Evolutionary conservation across 768 basidiomycete genomes (phyloP).

Genomic region (Daedaleopsis sinensis): DNA sequence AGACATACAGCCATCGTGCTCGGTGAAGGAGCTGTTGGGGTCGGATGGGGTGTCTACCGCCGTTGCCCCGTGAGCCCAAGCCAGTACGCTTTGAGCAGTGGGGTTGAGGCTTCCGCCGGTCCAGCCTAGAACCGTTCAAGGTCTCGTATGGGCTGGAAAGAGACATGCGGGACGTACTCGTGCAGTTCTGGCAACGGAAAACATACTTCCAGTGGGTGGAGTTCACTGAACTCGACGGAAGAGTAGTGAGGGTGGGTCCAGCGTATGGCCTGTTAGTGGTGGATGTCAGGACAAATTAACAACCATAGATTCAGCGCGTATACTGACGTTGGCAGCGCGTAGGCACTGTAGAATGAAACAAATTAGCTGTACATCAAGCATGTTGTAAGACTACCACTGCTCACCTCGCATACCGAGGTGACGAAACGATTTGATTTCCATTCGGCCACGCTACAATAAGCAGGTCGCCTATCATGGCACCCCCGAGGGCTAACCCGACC

Average conservation of each 20-base stretch:
- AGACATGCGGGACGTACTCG: slow-evolving; percentile 40
- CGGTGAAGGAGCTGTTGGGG: slow-evolving; percentile 51
- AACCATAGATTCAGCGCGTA: not conserved
- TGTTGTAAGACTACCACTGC: slow-evolving; percentile 21
- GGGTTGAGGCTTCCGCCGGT: slow-evolving; percentile 40
- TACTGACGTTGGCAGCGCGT: slow-evolving; percentile 52
- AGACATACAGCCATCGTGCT: slow-evolving; percentile 61
- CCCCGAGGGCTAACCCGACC: slow-evolving; percentile 56
- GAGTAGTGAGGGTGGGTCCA: slow-evolving; percentile 55
- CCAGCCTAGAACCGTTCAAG: slow-evolving; percentile 34
- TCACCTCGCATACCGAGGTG: slow-evolving; percentile 56
- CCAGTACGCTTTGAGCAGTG: slow-evolving; percentile 43
- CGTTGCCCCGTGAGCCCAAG: slow-evolving; percentile 51
- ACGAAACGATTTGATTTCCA: slow-evolving; percentile 51
- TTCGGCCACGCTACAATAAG: slow-evolving; percentile 66
- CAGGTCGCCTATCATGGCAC: slow-evolving; percentile 57
- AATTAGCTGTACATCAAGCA: not conserved
- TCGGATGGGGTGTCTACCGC: slow-evolving; percentile 53
- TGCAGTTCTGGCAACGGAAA: slow-evolving; percentile 68
- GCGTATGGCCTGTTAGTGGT: slow-evolving; percentile 40
- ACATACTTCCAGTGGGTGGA: slow-evolving; percentile 71
- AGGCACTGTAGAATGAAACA: slow-evolving; percentile 38
- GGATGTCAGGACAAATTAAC: not conserved
- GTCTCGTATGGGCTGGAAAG: not conserved
- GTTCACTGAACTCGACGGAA: slow-evolving; percentile 54